Base-by-base conservation (phyloP, 169 alveolate species). In the Perkinsus marinus region DNA sequence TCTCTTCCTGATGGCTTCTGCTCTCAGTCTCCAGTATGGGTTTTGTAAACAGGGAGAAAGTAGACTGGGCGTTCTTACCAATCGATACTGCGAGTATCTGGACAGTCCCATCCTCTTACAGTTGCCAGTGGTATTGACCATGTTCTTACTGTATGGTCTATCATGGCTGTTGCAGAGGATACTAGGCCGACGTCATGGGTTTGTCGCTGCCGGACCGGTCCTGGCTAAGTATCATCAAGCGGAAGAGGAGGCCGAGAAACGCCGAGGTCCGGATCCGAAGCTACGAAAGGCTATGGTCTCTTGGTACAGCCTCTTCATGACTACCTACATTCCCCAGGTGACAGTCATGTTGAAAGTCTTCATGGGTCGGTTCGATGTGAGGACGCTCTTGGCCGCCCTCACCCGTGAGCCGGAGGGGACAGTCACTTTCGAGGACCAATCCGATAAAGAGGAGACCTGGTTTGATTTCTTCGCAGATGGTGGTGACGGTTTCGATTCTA, bases 401-500 rank as follows among this genome's bases (percentile, higher is more conserved):
- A 57, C 79, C 22, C 26, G 79, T 13, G 34, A 13, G 79, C 79
- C 79, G 34, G 79, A 57, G 22, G 34, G 34, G 79, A 26, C 79
- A 26, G 3, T 57, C 7, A 57, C 79, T 13, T 57, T 57, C 79
- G 79, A 57, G 9, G 79, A 57, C 79, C 79, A 57, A 16, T 57
- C 79, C 37, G 79, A 57, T 57, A 57, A 57, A 57, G 79, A 57
- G 22, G 79, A 57, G 79, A 57, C 79, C 22, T 90, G 91, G 91
- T 26, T 90, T 22, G 91, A 90, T 22, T 90, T 90, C 46, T 43
- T 90, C 68, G 91, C 91, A 9, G 91, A 90, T 47, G 57, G 69
- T 38, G 91, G 91, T 6, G 91, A 90, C 69, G 91, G 91, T 30
- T 90, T 90, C 39, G 57, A 90, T 34, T 43, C 91, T 19, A 43